phyloP scores from a whole-genome alignment of 805 yeast species.

The baker's yeast (Saccharomyces cerevisiae) region DNA sequence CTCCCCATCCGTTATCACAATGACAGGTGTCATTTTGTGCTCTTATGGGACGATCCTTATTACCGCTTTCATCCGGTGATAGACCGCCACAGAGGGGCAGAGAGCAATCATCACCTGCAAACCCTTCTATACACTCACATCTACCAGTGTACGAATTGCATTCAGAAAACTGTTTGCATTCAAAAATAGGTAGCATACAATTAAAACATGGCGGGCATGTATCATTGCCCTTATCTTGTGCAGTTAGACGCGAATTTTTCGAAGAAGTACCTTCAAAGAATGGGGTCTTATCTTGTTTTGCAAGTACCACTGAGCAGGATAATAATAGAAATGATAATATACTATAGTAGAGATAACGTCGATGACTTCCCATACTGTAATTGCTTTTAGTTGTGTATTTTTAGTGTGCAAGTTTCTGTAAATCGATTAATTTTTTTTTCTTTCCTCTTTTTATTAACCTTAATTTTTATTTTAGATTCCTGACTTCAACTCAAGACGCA shows the following conservation, averaged over 20 bases:
- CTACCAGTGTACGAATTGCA: slow-evolving; percentile 84
- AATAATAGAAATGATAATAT: not conserved
- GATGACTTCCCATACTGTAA: not conserved
- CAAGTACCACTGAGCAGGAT: not conserved
- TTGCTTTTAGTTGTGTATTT: not conserved
- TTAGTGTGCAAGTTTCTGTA: not conserved
- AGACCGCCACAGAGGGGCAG: slow-evolving; percentile 82
- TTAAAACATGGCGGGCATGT: slow-evolving; percentile 90
- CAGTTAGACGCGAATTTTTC: not conserved
- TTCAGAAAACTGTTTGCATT: slow-evolving; percentile 81
- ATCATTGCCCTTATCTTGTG: slow-evolving; percentile 20
- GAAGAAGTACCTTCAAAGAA: not conserved
- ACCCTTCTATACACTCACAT: slow-evolving; percentile 89
- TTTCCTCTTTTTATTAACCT: not conserved
- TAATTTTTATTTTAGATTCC: not conserved
- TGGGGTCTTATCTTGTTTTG: not conserved
- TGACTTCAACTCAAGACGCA: not conserved
- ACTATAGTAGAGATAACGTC: not conserved
- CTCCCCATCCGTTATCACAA: slow-evolving; percentile 85
- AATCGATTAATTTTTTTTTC: not conserved
- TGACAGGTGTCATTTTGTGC: slow-evolving; percentile 42
- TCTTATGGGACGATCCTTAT: slow-evolving; percentile 52
- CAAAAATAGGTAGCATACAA: slow-evolving; percentile 84
- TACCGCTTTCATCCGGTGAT: slow-evolving; percentile 41
- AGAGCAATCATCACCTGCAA: slow-evolving; percentile 89